Evolutionary conservation across 495 filamentous ascomycete species (phyloP), one percentile per base, ranked within the genome.

Genomic region (Talaromyces nanjingensis): DNA sequence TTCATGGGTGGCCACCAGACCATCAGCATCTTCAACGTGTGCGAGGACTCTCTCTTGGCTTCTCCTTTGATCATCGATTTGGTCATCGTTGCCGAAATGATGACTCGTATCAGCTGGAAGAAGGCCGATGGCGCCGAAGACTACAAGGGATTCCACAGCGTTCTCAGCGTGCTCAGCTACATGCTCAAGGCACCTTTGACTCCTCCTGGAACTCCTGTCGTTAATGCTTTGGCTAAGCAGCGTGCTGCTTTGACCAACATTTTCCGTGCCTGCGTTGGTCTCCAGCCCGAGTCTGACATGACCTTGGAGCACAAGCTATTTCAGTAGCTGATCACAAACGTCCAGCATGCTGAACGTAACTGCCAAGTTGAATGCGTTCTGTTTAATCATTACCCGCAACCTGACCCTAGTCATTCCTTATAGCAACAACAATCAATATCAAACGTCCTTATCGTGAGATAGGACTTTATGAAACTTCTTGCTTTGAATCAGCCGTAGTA

Each of bases 141-240:
- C 24, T 98, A 87, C 84, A 90, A 90, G 80, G 86, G 87, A 69
- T 98, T 98, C 86, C 96, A 98, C 81, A 92, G 88, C 76, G 96
- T 99, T 31, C 90, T 99, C 42, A 97, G 92, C 82, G 86, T 99
- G 60, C 87, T 99, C 67, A 96, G 91, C 83, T 99, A 96, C 84
- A 98, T 99, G 94, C 87, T 99, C 69, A 99, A 98, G 88, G 94
- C 94, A 63, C 94, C 94, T 25, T 81, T 97, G 74, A 97, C 93
- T 60, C 94, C 94, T 9, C 89, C 96, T 2, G 96, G 94, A 59
- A 96, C 94, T 24, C 94, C 94, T 12, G 96, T 99, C 59, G 85
- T 99, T 77, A 99, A 99, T 73, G 86, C 94, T 49, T 84, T 99
- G 65, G 90, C 89, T 72, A 99, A 99, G 87, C 94, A 99, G 83